Base-by-base conservation (phyloP, 805 yeast genomes). In the Citeromyces matritensis region DNA sequence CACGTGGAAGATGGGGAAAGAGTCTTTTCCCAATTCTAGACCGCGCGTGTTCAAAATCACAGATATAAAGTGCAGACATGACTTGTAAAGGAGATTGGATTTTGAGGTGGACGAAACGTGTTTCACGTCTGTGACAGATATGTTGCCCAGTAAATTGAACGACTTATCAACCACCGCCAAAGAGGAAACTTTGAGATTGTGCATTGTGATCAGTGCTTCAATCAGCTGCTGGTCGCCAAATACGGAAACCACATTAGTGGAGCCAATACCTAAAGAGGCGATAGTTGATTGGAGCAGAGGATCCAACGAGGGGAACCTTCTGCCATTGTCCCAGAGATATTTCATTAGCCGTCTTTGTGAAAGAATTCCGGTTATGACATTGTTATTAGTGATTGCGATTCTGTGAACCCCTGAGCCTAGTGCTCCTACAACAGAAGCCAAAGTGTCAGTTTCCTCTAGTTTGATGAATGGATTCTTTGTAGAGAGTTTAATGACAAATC, bases 351-450 rank as follows among this genome's bases (percentile, higher is more conserved):
- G 70, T 51, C 98, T 74, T 57, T 88, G 98, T 0, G 95, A 83
- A 29, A 91, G 60, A 9, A 88, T 72, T 35, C 97, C 97, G 3
- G 79, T 72, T 31, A 86, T 73, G 37, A 63, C 62, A 15, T 67
- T 60, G 30, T 60, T 53, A 30, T 60, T 64, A 11, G 57, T 52
- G 34, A 86, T 81, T 8, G 96, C 95, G 13, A 88, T 72, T 48
- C 98, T 66, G 56, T 91, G 98, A 3, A 86, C 95, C 13, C 98
- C 98, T 26, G 81, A 71, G n/a, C 96, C 97, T 38, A 88, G 60
- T 9, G 81, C 73, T 51, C 84, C 93, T 43, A 82, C 80, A 2
- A 83, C 95, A 4, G 71, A 65, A 27, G 76, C 63, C 32, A 88
- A 58, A 13, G 74, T 69, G 34, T 78, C 85, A 11, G 61, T 47